Evolutionary conservation across 805 yeast genomes (phyloP), one percentile per base, ranked within the genome.

Genomic region (Scheffersomyces stipitis): DNA sequence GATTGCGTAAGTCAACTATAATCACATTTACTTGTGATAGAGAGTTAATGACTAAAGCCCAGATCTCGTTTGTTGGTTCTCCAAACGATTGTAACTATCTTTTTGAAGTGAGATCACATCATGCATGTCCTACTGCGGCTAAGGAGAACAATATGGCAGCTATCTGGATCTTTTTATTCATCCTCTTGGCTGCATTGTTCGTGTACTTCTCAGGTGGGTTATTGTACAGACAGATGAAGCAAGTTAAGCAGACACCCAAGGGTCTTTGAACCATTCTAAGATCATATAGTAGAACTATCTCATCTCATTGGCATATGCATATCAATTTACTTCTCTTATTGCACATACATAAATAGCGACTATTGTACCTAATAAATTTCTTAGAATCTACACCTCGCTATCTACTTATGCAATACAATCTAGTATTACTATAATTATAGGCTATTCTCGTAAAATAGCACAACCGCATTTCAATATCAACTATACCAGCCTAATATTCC

Each of bases 121-220:
- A 82, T 61, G 96, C 95, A 0, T 88, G 96, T 59, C 86, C 95
- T 0, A 83, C 89, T 46, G 79, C 86, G 7, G 80, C 81, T 34
- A 75, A 80, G 48, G 76, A 73, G 9, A 82, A 81, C 51, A 79
- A 83, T 41, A 60, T 76, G 37, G 81, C 82, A 13, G 79, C 82
- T 3, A 71, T 83, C 35, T 78, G 86, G 68, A 79, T 84, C 33
- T 81, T 84, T 45, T 42, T 78, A 13, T 64, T 78, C 28, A 81
- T 83, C 35, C 56, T 40, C 51, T 62, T 40, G 64, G 71, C 56
- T 38, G 68, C 58, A 22, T 57, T 43, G 51, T 60, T 46, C 51
- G 76, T 62, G 29, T 63, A 52, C 52, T 66, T 47, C 38, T 67
- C 60, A 20, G 78, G 68, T 15, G 64, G 64, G 7, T 45, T 65